Evolutionary conservation across 2,329 filamentous ascomycete genomes (phyloP).

Genomic region (Aspergillus arachidicola): DNA sequence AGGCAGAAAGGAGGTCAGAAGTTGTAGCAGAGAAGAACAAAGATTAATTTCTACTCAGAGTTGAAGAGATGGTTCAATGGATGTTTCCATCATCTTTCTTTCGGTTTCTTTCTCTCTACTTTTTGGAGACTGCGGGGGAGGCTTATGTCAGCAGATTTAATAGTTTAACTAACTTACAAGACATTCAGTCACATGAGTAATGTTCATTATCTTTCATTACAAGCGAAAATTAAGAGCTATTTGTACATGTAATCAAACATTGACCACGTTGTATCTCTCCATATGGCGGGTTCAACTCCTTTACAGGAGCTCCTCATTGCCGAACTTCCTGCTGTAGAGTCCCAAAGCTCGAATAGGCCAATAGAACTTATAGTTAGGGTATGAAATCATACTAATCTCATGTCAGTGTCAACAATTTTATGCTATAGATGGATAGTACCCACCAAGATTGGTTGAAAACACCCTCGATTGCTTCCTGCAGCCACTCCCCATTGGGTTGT

Average conservation of each 20-base stretch:
- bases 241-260: neutral
- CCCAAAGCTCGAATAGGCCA: conserved; percentile 94
- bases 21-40: conserved; percentile 1
- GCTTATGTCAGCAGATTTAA: conserved; percentile 10
- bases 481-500: conserved; percentile 87
- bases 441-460: conserved; percentile 98
- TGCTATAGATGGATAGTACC: conserved; percentile 36
- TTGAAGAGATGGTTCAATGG: neutral
- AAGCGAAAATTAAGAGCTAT: neutral
- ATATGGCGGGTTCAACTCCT: neutral
- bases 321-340: conserved; percentile 77
- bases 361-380: conserved; percentile 98
- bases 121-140: conserved; percentile 14
- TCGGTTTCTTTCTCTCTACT: conserved; percentile 8
- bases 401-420: conserved; percentile 23
- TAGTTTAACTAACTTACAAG: no score
- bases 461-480: conserved; percentile 93
- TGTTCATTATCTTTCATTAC: neutral
- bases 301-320: conserved; percentile 60
- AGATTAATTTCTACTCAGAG: neutral
- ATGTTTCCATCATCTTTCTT: conserved; percentile 19
- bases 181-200: neutral
- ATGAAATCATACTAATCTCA: conserved; percentile 81
- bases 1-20: neutral
- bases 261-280: neutral